phyloP scores from a whole-genome alignment of 176 grass and related monocot genomes.

The Luzula sylvatica region DNA sequence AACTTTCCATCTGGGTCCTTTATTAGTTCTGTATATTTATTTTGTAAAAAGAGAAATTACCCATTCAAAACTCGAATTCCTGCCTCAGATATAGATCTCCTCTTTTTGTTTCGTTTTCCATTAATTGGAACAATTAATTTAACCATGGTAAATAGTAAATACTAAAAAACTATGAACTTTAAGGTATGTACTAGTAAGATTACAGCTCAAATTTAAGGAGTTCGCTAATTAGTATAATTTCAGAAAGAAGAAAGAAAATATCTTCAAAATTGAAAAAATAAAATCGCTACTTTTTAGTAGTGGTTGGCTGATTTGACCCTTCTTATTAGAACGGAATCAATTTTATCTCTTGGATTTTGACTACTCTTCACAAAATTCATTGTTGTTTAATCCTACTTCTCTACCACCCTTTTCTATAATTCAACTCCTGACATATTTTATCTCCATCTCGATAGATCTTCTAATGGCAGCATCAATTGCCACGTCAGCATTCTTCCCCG shows the following conservation, averaged over 20 bases:
- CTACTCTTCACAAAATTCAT: neutral
- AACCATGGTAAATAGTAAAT: neutral
- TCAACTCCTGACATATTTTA: neutral
- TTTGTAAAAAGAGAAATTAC: slow-evolving; percentile 15
- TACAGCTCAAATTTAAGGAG: neutral
- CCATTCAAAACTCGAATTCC: slow-evolving; percentile 8
- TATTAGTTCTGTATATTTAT: neutral
- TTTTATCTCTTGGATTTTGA: neutral
- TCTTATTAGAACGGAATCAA: no score
- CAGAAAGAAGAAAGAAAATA: no score
- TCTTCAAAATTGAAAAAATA: no score
- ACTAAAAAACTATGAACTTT: neutral
- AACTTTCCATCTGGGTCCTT: slow-evolving; percentile 3
- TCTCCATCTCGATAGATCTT: neutral
- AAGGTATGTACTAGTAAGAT: neutral
- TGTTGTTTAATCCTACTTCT: neutral
- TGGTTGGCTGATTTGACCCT: neutral
- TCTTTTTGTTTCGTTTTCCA: neutral
- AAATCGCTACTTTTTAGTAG: no score
- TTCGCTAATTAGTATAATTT: no score
- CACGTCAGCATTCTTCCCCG: slow-evolving; percentile 59
- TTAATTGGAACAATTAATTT: neutral
- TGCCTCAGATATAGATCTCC: slow-evolving; percentile 15
- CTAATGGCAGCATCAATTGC: slow-evolving; percentile 60
- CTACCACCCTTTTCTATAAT: neutral